A percentile compares a stretch with the other conserved stretches of the same genome.
phyloP scores from a whole-genome alignment of 371 early-diverging fungal species.

The Catenaria anguillulae region DNA sequence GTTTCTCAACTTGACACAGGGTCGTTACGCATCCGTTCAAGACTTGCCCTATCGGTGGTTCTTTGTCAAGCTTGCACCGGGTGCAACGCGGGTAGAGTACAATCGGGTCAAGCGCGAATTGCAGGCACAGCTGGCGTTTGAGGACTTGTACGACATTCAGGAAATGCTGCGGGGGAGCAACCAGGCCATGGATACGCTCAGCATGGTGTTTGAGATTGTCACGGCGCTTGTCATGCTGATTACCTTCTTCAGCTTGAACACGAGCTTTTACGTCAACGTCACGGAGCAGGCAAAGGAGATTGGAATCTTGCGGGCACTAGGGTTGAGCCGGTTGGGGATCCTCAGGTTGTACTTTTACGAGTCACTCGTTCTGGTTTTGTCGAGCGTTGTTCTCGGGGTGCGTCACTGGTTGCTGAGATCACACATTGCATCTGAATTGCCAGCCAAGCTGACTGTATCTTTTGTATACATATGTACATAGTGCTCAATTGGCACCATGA shows the following conservation, averaged over 20 bases:
- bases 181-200: constrained; percentile 8
- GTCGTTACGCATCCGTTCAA: constrained; percentile 4
- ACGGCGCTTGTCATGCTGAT: constrained; percentile 15
- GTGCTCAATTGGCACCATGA: constrained; percentile 6
- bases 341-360: constrained; percentile 17
- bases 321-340: constrained; percentile 10
- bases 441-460: no score
- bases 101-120: not conserved
- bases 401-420: not conserved
- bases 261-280: constrained; percentile 18
- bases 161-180: constrained; percentile 1
- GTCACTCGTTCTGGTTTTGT: constrained; percentile 11
- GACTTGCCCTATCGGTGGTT: constrained; percentile 11
- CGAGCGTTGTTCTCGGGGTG: constrained; percentile 15
- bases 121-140: not conserved
- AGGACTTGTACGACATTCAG: not conserved
- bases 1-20: constrained; percentile 7
- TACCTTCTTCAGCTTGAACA: constrained; percentile 16
- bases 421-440: not conserved
- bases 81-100: constrained; percentile 4
- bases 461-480: no score
- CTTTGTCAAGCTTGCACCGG: constrained; percentile 5
- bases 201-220: constrained; percentile 12
- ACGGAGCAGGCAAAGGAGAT: constrained; percentile 13
- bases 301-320: constrained; percentile 15